A percentile compares a stretch with the other conserved stretches of the same genome.
These are phyloP conservation scores for Phytophthora tentaculata DNA, from an alignment of 352 stramenopile species.

Conservation along the genomic window DNA sequence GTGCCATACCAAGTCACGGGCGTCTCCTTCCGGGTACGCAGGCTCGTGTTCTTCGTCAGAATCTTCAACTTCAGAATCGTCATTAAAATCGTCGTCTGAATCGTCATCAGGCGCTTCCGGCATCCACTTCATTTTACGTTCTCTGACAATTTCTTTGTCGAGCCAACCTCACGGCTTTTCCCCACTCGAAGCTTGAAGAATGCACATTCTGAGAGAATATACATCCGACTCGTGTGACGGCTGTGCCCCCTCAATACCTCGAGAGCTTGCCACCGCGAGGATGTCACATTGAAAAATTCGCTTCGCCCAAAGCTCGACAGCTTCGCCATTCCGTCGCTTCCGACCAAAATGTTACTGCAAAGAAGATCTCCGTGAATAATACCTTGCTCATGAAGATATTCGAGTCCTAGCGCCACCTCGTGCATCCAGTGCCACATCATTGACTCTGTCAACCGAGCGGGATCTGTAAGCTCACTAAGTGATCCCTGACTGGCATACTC, in stretches of 20 bases:
- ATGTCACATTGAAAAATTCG: not conserved
- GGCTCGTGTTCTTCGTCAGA: not conserved
- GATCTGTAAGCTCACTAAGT: not conserved
- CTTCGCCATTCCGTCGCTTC: conserved; percentile 9
- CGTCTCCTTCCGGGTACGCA: not conserved
- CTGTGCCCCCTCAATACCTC: conserved; percentile 8
- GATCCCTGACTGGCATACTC: conserved; percentile 15
- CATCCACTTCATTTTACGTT: not conserved
- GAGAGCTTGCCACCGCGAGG: conserved; percentile 17
- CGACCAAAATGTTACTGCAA: conserved; percentile 14
- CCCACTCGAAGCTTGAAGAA: conserved; percentile 23
- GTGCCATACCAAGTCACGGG: conserved; percentile 7
- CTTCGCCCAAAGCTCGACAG: conserved; percentile 11
- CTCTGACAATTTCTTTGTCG: not conserved
- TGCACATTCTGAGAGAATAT: conserved; percentile 34
- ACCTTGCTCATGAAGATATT: conserved; percentile 13
- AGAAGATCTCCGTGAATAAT: conserved; percentile 11
- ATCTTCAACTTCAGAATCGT: no score
- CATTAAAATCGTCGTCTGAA: no score
- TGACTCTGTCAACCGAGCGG: not conserved
- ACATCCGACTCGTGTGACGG: conserved; percentile 19
- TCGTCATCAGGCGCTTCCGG: no score
- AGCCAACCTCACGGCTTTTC: not conserved
- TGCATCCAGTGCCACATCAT: conserved; percentile 13
- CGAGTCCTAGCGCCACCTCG: conserved; percentile 7